A percentile compares a stretch with the other conserved stretches of the same genome.
phyloP scores from a whole-genome alignment of 805 yeast species.

The Vanderwaltozyma tropicalis region DNA sequence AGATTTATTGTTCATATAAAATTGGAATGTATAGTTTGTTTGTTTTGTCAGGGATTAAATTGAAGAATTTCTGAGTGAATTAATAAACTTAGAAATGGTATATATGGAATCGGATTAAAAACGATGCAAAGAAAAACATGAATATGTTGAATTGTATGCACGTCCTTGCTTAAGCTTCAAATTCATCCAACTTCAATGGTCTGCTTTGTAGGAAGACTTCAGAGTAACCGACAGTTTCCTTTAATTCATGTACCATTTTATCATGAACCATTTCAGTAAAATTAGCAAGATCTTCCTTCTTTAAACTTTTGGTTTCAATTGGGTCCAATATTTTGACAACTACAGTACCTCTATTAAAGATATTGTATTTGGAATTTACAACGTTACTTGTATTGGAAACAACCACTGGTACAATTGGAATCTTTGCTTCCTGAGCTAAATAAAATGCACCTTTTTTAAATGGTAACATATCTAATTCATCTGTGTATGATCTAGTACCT shows the following conservation, averaged over 20 bases:
- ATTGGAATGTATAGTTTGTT: too few relatives aligned
- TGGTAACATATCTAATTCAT: constrained; percentile 61
- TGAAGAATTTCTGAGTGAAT: too few relatives aligned
- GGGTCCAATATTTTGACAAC: constrained; percentile 74
- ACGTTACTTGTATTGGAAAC: constrained; percentile 76
- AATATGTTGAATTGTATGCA: too few relatives aligned
- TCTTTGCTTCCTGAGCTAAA: constrained; percentile 82
- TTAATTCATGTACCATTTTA: constrained; percentile 39
- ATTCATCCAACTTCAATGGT: too few relatives aligned
- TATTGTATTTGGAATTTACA: constrained; percentile 45
- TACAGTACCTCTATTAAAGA: constrained; percentile 69
- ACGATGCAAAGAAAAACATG: too few relatives aligned
- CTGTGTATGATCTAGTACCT: constrained; percentile 83
- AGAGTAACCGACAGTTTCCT: constrained; percentile 29
- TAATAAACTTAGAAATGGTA: too few relatives aligned
- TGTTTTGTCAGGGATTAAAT: too few relatives aligned
- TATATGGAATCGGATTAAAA: too few relatives aligned
- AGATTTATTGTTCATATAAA: too few relatives aligned
- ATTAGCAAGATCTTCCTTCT: constrained; percentile 59
- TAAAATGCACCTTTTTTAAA: constrained; percentile 98
- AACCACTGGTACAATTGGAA: constrained; percentile 83
- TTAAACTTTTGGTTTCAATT: constrained; percentile 55
- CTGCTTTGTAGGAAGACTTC: neutral
- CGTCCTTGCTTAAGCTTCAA: too few relatives aligned
- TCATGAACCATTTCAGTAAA: constrained; percentile 47